Evolutionary conservation across 306 rosid species (phyloP).

Genomic region (Styphnolobium japonicum): DNA sequence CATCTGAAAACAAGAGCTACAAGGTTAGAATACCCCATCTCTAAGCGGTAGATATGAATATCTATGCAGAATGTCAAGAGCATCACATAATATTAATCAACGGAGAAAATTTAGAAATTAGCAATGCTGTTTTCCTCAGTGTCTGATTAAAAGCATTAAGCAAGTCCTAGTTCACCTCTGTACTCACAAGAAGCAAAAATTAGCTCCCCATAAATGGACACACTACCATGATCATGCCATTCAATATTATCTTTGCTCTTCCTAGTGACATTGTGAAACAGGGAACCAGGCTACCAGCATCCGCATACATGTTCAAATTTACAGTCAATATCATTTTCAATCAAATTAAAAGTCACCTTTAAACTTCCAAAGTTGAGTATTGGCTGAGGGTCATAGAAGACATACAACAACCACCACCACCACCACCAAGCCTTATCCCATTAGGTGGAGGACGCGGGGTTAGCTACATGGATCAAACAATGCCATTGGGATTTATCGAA

Average conservation of each 20-base stretch:
- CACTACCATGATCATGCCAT: neutral
- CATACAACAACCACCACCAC: no score
- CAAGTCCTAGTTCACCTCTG: neutral
- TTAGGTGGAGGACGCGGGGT: neutral
- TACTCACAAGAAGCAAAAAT: neutral
- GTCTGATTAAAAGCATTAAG: neutral
- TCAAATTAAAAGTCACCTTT: neutral
- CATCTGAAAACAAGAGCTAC: conserved; percentile 23
- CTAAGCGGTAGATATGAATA: neutral
- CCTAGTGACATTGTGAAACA: neutral
- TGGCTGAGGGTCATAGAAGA: neutral
- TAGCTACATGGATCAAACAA: neutral
- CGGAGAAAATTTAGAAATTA: conserved; percentile 1
- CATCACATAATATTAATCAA: neutral
- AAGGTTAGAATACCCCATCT: conserved; percentile 5
- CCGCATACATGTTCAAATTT: neutral
- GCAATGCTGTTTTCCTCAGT: neutral
- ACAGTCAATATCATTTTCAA: neutral
- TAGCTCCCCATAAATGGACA: neutral
- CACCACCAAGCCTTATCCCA: neutral
- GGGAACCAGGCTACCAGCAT: neutral
- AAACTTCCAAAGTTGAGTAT: neutral
- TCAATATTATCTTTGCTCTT: neutral
- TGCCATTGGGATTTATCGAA: neutral
- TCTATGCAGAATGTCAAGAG: neutral